Base-by-base conservation (phyloP, 2,329 filamentous ascomycete species). In the Colletotrichum noveboracense region DNA sequence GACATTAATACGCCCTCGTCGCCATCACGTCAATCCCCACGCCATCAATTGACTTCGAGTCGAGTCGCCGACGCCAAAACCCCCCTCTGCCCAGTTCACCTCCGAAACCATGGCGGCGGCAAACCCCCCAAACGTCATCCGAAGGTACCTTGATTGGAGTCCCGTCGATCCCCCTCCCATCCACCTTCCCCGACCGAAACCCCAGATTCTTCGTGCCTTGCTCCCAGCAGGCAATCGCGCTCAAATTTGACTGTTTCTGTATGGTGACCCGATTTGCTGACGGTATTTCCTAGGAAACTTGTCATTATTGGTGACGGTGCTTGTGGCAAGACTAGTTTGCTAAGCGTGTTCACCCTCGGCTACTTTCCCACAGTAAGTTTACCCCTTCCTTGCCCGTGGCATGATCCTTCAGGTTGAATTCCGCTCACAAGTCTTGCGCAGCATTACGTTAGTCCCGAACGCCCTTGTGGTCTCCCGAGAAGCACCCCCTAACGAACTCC, bases 281-380 rank as follows among this genome's bases (percentile, higher is more conserved):
- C 43, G 14, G 10, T 83, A 34, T 30, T 30, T 61, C 58, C 26
- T 9, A 98, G 96, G 89, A 98, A 98, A 88, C 90, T 98, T 83
- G 96, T 98, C 82, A 98, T 98, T 80, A 98, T 98, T 81, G 96
- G 96, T 77, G 96, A 98, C 83, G 97, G 97, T 88, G 97, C 97
- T 80, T 99, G 97, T 87, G 97, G 97, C 82, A 99, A 99, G 89
- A 99, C 97, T 68, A 98, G 95, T 92, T 88, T 99, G 81, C 89
- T 99, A 79, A 98, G 96, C 84, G 97, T 99, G 80, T 99, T 99
- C 86, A 99, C 97, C 43, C 90, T 99, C 70, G 97, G 97, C 74
- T 98, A 98, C 86, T 99, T 98, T 82, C 97, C 97, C 81, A 98
- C 96, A 82, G 96, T 98, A 89, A 88, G 95, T 91, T 64, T 18